Base-by-base conservation (phyloP, 2,329 filamentous ascomycete species). In the Epichloe coenophiala region DNA sequence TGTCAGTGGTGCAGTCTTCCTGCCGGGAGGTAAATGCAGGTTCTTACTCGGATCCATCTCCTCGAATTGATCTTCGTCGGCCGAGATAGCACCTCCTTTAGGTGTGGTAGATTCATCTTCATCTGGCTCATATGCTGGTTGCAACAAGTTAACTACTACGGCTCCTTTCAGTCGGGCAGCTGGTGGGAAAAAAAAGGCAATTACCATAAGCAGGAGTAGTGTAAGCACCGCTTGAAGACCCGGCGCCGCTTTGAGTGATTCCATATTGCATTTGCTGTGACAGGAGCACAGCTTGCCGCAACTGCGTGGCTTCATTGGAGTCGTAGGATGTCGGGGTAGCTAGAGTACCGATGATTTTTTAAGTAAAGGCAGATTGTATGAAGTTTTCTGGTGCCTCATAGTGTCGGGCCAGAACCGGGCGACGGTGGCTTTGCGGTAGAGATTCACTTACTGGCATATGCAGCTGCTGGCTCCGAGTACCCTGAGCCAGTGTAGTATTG, bases 31-130 rank as follows among this genome's bases (percentile, higher is more conserved):
- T 17, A 31, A 2, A 2, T 2, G 15, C 9, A 17, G 17, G 6
- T 2, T 55, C 68, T 55, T 58, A 72, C 70, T 64, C 33, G 65
- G 63, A 53, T 71, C 68, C 11, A 71, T 52, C 2, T 59, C 56
- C 27, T 64, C 61, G 15, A 50, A 47, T 40, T 41, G 49, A 12
- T 48, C 50, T 36, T 47, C 27, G 4, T 45, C 50, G 6, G 41
- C 45, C 17, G 40, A 46, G 12, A 45, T 39, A 17, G 27, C n/a
- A 23, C 31, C 37, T 12, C 35, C 51, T 17, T 44, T 27, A 8
- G 47, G 39, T 7, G 31, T 47, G 4, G n/a, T 4, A 31, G 31
- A 50, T 4, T 51, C 53, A 6, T 48, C 49, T 31, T 53, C 48
- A 8, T 53, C 46, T 43, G 36, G 44, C 5, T 50, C 51, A 41